Base-by-base conservation (phyloP, 805 yeast genomes). In the Yamadazyma tumulicola region DNA sequence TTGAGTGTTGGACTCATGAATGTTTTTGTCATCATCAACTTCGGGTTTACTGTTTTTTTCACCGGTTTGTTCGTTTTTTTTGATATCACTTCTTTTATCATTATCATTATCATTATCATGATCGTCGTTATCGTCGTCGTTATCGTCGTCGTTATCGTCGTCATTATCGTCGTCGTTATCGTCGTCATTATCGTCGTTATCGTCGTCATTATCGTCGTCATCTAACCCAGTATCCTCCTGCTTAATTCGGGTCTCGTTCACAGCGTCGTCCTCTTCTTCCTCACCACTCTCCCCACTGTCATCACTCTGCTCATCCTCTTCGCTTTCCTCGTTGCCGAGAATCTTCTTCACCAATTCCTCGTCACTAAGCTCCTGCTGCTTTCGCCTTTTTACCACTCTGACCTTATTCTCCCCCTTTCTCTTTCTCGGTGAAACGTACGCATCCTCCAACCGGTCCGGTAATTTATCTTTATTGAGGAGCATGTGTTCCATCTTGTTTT, bases 401-500 rank as follows among this genome's bases (percentile, higher is more conserved):
- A n/a, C n/a, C n/a, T n/a, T n/a, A n/a, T n/a, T 21, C 10, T 16
- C 6, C 2, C 28, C 15, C 20, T 26, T 26, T 39, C 38, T 37
- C 21, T 29, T 37, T 12, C 26, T 33, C 25, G 15, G 41, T 34
- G 16, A 34, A 3, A 13, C 19, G 16, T 35, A 35, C 4, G 30
- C 38, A 11, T 43, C 43, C 27, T 49, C 53, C 10, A 53, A 27
- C 19, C 39, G 37, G 33, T 47, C 48, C 5, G 53, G 48, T 20
- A 55, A 48, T 13, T 45, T 33, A 6, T 41, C 47, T 25, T 37
- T 42, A 22, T 46, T 44, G 13, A 55, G 45, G 5, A 7, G 33
- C 13, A 38, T 31, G 15, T 34, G 25, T 13, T 46, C 42, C 34
- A 48, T 38, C 28, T 47, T 43, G n/a, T 45, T 32, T 37, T 45